These are phyloP conservation scores for Proliferodiscus dingleyae DNA, from an alignment of 2,329 filamentous ascomycete species.

Conservation along the genomic window DNA sequence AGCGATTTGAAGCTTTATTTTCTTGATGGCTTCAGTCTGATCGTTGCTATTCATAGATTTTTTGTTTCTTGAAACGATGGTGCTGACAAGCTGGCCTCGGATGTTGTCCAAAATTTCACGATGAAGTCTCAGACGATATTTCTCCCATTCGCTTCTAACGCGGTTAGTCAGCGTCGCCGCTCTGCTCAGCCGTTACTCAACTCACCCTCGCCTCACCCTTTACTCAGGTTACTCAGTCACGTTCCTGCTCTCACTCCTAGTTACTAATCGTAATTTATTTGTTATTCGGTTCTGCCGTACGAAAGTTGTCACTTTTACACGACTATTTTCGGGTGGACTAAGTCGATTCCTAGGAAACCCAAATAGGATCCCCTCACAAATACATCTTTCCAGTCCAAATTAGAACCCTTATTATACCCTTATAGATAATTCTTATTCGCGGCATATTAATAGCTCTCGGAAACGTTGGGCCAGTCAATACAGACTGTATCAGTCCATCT, in stretches of 20 bases:
- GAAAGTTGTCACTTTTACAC: constrained; percentile 1
- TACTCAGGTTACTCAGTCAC: not conserved
- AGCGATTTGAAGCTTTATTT: too few relatives aligned
- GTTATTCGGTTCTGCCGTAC: constrained; percentile 1
- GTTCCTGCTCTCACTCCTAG: not conserved
- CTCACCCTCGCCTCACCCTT: not conserved
- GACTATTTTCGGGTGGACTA: not conserved
- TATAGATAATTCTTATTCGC: not conserved
- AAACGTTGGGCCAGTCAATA: not conserved
- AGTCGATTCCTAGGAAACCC: not conserved
- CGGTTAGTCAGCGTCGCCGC: not conserved
- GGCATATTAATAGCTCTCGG: not conserved
- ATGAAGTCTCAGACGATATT: not conserved
- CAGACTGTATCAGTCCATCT: not conserved
- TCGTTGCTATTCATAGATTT: too few relatives aligned
- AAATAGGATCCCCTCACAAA: constrained; percentile 1
- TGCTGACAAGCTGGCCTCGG: too few relatives aligned
- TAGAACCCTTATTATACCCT: not conserved
- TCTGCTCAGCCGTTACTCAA: not conserved
- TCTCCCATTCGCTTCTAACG: not conserved
- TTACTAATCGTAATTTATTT: too few relatives aligned
- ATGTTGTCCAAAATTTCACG: too few relatives aligned
- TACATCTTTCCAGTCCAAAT: not conserved
- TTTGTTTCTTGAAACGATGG: too few relatives aligned
- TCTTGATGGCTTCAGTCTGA: too few relatives aligned